phyloP scores from a whole-genome alignment of 2,329 filamentous ascomycete genomes.

The Elsinoe ampelina region DNA sequence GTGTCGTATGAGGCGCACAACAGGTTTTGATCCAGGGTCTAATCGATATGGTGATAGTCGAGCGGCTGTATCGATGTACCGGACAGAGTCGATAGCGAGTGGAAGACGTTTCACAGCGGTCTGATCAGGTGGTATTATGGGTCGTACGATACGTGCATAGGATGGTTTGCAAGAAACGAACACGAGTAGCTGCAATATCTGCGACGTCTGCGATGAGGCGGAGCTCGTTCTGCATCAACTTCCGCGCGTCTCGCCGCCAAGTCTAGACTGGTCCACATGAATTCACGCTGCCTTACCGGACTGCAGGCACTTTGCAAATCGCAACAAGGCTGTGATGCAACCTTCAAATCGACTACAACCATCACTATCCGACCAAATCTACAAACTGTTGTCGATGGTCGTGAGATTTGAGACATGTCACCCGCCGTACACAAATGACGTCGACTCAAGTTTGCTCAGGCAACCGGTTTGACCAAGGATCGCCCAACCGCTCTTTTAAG shows the following conservation, averaged over 20 bases:
- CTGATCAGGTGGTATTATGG: not conserved
- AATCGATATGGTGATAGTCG: not conserved
- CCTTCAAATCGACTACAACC: too few species aligned
- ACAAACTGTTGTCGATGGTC: not conserved
- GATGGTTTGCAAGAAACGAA: not conserved
- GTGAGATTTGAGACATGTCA: conserved; percentile 4
- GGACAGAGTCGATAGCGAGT: not conserved
- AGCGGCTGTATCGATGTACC: not conserved
- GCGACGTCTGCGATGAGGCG: not conserved
- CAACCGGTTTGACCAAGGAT: not conserved
- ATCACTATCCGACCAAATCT: not conserved
- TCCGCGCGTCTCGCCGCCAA: not conserved
- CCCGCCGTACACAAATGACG: conserved; percentile 5
- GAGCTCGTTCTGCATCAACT: not conserved
- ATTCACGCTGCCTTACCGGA: not conserved
- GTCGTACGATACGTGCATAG: not conserved
- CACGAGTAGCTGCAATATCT: not conserved
- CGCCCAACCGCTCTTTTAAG: not conserved
- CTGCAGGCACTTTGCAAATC: not conserved
- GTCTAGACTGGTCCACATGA: not conserved
- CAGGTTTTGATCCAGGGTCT: conserved; percentile 1
- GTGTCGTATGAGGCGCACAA: not conserved
- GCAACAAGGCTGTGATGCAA: not conserved
- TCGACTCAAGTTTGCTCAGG: conserved; percentile 3
- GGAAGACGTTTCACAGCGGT: not conserved